These are phyloP conservation scores for Plasmopara viticola DNA, from an alignment of 352 stramenopile species.

Conservation along the genomic window DNA sequence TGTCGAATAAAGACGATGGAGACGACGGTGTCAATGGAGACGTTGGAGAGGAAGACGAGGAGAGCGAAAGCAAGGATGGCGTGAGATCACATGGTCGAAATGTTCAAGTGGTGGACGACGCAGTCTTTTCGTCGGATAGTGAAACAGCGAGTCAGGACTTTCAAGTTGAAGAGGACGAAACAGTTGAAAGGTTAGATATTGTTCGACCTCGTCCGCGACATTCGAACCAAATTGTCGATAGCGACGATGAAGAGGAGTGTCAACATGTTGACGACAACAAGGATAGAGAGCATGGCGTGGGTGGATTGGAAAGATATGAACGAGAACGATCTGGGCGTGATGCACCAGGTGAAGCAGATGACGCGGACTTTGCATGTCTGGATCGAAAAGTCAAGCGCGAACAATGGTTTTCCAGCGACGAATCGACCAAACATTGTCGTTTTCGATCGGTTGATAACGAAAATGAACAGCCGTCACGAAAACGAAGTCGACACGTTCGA, in stretches of 20 bases:
- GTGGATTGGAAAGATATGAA: too few species aligned
- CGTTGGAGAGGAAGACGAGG: constrained; percentile 16
- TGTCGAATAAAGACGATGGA: constrained; percentile 14
- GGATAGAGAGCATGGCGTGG: too few species aligned
- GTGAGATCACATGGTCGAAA: constrained; percentile 11
- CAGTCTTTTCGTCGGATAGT: constrained; percentile 16
- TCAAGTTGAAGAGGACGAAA: constrained; percentile 9
- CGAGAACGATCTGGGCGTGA: too few species aligned
- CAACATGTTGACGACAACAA: neutral
- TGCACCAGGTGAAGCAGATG: too few species aligned
- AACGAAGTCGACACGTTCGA: constrained; percentile 18
- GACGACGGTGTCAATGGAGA: constrained; percentile 1
- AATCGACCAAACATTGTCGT: constrained; percentile 15
- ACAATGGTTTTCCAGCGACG: constrained; percentile 25
- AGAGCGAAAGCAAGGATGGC: constrained; percentile 17
- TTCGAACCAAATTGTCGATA: constrained; percentile 36
- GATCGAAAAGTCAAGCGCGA: constrained; percentile 16
- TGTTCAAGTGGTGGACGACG: constrained; percentile 20
- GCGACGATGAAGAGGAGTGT: constrained; percentile 17
- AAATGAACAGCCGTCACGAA: constrained; percentile 6
- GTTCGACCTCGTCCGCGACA: constrained; percentile 18
- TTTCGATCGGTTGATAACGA: constrained; percentile 1
- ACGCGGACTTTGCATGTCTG: too few species aligned
- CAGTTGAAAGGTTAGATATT: constrained; percentile 8
- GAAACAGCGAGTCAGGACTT: constrained; percentile 5